A percentile compares a stretch with the other conserved stretches of the same genome.
These are phyloP conservation scores for Cladosporium sp. DNA, from an alignment of 2,329 filamentous ascomycete genomes.

Conservation along the genomic window DNA sequence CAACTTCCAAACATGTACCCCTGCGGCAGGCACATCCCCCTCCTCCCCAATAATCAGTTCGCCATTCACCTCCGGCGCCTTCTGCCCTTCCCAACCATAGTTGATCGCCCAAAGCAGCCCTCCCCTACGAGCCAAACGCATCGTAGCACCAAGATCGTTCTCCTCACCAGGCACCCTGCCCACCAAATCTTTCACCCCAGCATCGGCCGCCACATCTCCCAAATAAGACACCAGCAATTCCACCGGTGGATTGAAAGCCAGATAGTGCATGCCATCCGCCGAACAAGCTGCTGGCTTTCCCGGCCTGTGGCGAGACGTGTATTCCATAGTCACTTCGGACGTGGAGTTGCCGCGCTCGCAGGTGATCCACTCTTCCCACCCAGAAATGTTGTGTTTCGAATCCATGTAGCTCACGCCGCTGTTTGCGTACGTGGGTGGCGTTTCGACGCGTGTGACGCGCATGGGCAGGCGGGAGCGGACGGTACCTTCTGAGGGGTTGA, in stretches of 20 bases:
- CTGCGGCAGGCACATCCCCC: conserved; percentile 17
- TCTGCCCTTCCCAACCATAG: conserved; percentile 20
- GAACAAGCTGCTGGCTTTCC: conserved; percentile 21
- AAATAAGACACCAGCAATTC: conserved; percentile 21
- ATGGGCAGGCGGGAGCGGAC: conserved; percentile 16
- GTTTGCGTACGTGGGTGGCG: conserved; percentile 18
- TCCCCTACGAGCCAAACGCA: conserved; percentile 19
- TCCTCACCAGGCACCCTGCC: conserved; percentile 15
- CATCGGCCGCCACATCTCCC: conserved; percentile 17
- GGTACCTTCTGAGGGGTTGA: conserved; percentile 18
- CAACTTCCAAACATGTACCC: conserved; percentile 21
- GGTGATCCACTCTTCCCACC: conserved; percentile 19
- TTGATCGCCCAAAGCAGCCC: conserved; percentile 24
- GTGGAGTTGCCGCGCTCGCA: conserved; percentile 17
- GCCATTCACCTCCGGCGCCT: conserved; percentile 14
- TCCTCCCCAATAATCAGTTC: conserved; percentile 18
- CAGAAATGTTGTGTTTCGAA: conserved; percentile 19
- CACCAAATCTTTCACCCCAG: conserved; percentile 17
- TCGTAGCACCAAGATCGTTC: conserved; percentile 20
- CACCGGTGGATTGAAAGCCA: conserved; percentile 21
- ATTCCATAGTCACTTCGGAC: conserved; percentile 17
- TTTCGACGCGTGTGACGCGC: conserved; percentile 21
- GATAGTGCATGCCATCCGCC: conserved; percentile 17
- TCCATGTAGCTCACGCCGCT: conserved; percentile 20
- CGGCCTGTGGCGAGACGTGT: conserved; percentile 19